phyloP scores from a whole-genome alignment of 73 alveolate genomes.

The Tetrahymena thermophila region DNA sequence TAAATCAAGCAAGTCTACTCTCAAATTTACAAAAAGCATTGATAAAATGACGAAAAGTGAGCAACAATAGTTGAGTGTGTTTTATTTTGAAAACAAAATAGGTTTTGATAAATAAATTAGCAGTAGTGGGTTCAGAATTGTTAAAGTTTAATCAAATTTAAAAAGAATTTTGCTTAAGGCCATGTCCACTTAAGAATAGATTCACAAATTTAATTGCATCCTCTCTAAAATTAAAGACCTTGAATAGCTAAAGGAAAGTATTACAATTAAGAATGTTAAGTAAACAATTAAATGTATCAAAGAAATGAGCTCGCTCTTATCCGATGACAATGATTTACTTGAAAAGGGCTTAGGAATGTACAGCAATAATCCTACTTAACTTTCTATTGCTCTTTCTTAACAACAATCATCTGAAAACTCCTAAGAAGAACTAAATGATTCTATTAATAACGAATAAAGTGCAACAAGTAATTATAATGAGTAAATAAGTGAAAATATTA shows the following conservation, averaged over 20 bases:
- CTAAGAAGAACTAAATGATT: not conserved
- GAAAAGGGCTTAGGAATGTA: not conserved
- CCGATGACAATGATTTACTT: not conserved
- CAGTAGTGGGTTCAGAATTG: not conserved
- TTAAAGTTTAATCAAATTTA: not conserved
- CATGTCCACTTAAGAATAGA: not conserved
- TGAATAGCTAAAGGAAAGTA: not conserved
- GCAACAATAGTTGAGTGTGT: not conserved
- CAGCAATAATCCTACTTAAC: not conserved
- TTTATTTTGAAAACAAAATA: not conserved
- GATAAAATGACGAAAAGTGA: not conserved
- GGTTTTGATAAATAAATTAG: not conserved
- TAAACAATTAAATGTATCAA: not conserved
- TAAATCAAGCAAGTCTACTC: not conserved
- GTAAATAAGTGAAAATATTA: not conserved
- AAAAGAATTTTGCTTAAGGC: not conserved
- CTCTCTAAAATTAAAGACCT: not conserved
- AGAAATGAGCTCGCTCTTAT: not conserved
- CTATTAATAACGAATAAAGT: not conserved
- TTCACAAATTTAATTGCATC: not conserved
- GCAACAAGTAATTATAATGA: not conserved
- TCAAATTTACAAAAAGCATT: not conserved
- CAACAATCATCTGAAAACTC: not conserved
- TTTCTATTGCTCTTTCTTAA: not conserved
- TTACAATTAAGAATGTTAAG: not conserved